Evolutionary conservation across 768 basidiomycete genomes (phyloP).

Genomic region (Tylopilus intermedius): DNA sequence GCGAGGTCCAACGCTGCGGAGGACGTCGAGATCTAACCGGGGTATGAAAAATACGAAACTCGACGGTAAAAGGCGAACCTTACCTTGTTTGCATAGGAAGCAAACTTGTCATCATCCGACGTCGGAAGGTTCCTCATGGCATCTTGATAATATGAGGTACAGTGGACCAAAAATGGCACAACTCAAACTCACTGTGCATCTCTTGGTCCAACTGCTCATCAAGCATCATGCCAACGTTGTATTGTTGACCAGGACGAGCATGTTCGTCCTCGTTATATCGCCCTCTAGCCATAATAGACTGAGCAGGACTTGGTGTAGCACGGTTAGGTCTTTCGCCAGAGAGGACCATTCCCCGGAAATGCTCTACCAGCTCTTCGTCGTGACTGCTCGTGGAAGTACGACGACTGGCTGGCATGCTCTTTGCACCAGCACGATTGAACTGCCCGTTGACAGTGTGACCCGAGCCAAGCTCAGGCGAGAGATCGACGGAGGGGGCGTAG

Average conservation of each 20-base stretch:
- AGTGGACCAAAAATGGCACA: constrained; percentile 5
- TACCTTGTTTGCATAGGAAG: constrained; percentile 63
- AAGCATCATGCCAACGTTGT: constrained; percentile 84
- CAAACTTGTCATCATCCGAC: constrained; percentile 85
- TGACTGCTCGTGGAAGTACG: constrained; percentile 85
- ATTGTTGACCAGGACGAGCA: constrained; percentile 54
- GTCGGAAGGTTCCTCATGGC: constrained; percentile 85
- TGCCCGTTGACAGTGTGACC: constrained; percentile 44
- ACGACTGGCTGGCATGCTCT: constrained; percentile 90
- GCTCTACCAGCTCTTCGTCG: constrained; percentile 75
- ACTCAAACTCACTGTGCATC: constrained; percentile 72
- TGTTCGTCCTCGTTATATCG: constrained; percentile 59
- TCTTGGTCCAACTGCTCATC: constrained; percentile 92
- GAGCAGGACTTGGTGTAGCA: constrained; percentile 54
- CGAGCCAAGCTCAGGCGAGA: constrained; percentile 61
- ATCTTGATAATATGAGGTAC: constrained; percentile 43
- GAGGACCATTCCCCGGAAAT: constrained; percentile 68
- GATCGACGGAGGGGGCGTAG: constrained; percentile 72
- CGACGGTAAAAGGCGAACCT: constrained; percentile 13
- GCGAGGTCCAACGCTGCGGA: constrained; percentile 93
- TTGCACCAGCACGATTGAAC: constrained; percentile 71
- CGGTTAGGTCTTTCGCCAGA: constrained; percentile 56
- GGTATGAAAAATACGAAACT: constrained; percentile 1
- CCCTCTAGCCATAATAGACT: constrained; percentile 50
- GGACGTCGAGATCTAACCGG: constrained; percentile 65